Percentiles rank a stretch among this genome's conserved stretches.
Conservation (phyloP, 441 rosid genomes). For the Dalechampia spathulata region DNA sequence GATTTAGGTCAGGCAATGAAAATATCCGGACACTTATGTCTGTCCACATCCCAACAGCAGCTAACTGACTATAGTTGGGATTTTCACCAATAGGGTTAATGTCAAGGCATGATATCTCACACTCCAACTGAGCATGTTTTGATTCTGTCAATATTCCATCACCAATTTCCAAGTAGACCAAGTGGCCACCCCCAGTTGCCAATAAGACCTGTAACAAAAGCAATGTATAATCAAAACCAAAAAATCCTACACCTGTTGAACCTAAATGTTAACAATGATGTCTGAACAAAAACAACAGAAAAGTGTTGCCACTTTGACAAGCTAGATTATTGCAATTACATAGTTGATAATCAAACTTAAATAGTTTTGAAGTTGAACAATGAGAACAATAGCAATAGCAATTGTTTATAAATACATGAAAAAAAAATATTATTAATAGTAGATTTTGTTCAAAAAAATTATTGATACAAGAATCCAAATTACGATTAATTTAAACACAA, state of each 20-base stretch:
- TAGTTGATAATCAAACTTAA: no score
- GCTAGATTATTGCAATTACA: no score
- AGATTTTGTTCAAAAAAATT: no score
- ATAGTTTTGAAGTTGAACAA: no score
- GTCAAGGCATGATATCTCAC: conserved; percentile 94
- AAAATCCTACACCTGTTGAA: background rate
- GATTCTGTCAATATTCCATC: conserved; percentile 65
- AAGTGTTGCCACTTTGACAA: background rate
- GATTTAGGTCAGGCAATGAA: conserved; percentile 81
- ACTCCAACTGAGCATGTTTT: conserved; percentile 68
- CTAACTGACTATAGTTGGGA: conserved; percentile 74
- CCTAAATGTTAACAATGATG: background rate
- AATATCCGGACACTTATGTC: conserved; percentile 92
- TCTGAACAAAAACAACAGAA: background rate
- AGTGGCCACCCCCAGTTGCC: conserved; percentile 96
- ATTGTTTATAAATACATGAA: no score
- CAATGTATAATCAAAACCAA: background rate
- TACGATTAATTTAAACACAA: no score
- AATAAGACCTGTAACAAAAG: conserved; percentile 58
- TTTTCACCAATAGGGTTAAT: conserved; percentile 86
- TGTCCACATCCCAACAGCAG: conserved; percentile 99
- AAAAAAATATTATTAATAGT: no score
- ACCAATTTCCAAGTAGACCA: conserved; percentile 92
- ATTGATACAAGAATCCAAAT: no score
- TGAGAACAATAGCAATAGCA: no score